Conservation (phyloP, 208 protist species). For the Naegleria gruberi region DNA sequence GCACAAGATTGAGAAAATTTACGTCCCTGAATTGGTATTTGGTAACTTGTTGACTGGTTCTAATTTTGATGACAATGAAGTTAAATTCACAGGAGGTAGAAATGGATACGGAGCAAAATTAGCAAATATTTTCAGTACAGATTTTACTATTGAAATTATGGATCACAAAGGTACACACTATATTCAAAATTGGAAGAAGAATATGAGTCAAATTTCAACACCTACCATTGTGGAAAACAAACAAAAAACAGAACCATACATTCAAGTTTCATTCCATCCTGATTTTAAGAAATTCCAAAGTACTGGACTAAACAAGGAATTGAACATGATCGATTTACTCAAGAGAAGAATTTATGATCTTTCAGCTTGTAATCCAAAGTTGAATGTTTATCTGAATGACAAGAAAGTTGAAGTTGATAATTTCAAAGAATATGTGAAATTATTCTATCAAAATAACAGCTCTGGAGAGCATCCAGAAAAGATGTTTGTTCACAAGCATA, state of each 20-base stretch:
- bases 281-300: conserved; percentile 71
- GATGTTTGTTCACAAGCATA: not conserved
- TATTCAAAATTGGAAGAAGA: conserved; percentile 87
- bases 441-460: conserved; percentile 51
- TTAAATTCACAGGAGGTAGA: conserved; percentile 80
- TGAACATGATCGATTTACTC: conserved; percentile 69
- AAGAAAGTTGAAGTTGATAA: conserved; percentile 73
- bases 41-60: conserved; percentile 87
- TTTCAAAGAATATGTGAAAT: conserved; percentile 91
- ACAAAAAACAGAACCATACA: conserved; percentile 56
- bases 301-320: conserved; percentile 50
- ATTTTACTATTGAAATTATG: conserved; percentile 86
- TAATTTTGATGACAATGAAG: conserved; percentile 89
- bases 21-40: conserved; percentile 95
- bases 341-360: conserved; percentile 81
- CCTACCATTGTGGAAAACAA: not conserved
- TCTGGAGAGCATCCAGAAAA: conserved; percentile 19
- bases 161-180: conserved; percentile 78
- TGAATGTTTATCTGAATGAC: conserved; percentile 91
- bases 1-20: conserved; percentile 78
- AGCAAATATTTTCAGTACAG: conserved; percentile 98
- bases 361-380: conserved; percentile 70
- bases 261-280: conserved; percentile 69
- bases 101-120: conserved; percentile 95
- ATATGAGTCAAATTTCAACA: conserved; percentile 74